Conservation (phyloP, 2,329 filamentous ascomycete species). For the Fusarium guadeloupense region DNA sequence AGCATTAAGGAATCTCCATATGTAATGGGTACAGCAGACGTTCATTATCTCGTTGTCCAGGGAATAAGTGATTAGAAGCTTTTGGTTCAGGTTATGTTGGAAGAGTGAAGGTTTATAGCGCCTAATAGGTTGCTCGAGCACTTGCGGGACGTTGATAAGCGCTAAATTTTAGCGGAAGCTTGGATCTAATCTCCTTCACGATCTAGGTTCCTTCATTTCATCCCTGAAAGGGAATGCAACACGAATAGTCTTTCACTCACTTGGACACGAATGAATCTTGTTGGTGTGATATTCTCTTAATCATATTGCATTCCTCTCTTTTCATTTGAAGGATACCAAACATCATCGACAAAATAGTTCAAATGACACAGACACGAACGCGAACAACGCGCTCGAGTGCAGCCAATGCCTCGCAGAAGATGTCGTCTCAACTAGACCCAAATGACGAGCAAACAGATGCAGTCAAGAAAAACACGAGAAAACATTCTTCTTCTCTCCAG, state of each 20-base stretch:
- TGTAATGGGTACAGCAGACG: no score
- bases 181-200: no score
- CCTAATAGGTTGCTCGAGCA: no score
- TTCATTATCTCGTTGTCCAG: no score
- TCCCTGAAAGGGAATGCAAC: no score
- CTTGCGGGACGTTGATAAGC: neutral
- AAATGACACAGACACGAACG: slow-evolving; percentile 18
- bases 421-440: slow-evolving; percentile 29
- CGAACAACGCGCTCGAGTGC: slow-evolving; percentile 37
- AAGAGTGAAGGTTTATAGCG: no score
- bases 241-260: neutral
- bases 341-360: slow-evolving; percentile 14
- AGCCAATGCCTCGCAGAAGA: slow-evolving; percentile 29
- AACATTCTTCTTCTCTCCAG: slow-evolving; percentile 20
- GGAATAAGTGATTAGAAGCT: no score
- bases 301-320: no score
- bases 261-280: neutral
- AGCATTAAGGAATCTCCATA: no score
- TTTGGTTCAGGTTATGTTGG: no score
- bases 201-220: neutral
- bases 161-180: neutral
- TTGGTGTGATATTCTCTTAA: neutral
- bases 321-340: neutral
- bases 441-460: slow-evolving; percentile 13
- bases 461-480: slow-evolving; percentile 3